Evolutionary conservation across 306 rosid genomes (phyloP).

Genomic region (Chamaecrista fasciculata): DNA sequence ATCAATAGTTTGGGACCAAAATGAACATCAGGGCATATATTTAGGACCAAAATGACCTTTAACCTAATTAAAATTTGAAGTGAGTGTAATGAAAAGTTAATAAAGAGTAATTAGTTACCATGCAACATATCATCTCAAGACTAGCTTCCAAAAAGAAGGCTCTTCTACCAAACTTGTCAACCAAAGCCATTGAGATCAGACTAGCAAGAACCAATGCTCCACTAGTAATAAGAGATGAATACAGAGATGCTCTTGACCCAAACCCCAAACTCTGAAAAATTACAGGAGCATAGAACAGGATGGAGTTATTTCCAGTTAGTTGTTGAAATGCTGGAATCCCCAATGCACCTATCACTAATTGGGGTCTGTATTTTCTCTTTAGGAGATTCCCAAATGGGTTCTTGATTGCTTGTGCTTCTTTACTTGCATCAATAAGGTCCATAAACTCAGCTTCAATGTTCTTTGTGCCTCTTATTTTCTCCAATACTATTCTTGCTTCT

Average conservation of each 20-base stretch:
- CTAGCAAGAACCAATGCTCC: slow-evolving; percentile 81
- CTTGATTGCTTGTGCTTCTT: slow-evolving; percentile 54
- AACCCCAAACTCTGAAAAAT: slow-evolving; percentile 93
- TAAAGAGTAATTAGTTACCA: no score
- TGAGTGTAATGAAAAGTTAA: no score
- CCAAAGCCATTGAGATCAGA: slow-evolving; percentile 75
- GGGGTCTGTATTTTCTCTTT: slow-evolving; percentile 73
- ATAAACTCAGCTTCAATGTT: slow-evolving; percentile 83
- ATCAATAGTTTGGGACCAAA: no score
- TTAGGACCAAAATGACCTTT: no score
- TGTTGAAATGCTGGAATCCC: slow-evolving; percentile 97
- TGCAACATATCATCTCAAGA: slow-evolving; percentile 78
- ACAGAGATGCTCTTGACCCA: slow-evolving; percentile 75
- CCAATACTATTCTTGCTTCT: slow-evolving; percentile 71
- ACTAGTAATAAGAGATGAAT: slow-evolving; percentile 76
- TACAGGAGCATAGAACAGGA: slow-evolving; percentile 97
- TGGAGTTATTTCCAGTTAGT: slow-evolving; percentile 93
- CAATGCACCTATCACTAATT: slow-evolving; percentile 85
- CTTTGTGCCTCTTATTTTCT: slow-evolving; percentile 78
- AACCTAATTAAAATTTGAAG: no score
- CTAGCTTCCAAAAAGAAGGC: slow-evolving; percentile 93
- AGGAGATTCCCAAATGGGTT: slow-evolving; percentile 74
- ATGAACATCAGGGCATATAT: no score
- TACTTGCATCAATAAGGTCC: slow-evolving; percentile 85
- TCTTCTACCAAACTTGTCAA: slow-evolving; percentile 91